phyloP scores from a whole-genome alignment of 257 asterid genomes.

The Buddleja alternifolia region DNA sequence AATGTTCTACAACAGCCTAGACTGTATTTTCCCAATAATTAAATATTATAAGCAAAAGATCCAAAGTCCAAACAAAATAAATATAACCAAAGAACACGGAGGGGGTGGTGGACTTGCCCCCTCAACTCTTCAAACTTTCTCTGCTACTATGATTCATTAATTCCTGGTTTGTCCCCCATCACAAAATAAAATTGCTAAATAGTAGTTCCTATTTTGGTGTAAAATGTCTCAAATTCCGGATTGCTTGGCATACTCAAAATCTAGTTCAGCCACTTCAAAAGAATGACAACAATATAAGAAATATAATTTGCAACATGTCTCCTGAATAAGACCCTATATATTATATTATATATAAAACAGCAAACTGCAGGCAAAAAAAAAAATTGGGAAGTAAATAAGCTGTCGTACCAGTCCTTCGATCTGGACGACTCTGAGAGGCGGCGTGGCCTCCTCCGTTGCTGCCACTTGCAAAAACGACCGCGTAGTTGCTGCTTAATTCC shows the following conservation, averaged over 20 bases:
- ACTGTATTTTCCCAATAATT: not conserved
- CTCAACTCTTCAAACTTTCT: not conserved
- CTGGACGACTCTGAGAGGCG: slow-evolving; percentile 95
- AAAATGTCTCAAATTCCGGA: too few relatives aligned
- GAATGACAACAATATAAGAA: too few relatives aligned
- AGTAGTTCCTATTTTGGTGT: too few relatives aligned
- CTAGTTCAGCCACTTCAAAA: not conserved
- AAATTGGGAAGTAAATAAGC: not conserved
- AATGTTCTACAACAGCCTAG: not conserved
- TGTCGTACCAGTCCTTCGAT: slow-evolving; percentile 91
- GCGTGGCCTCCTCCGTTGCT: slow-evolving; percentile 76
- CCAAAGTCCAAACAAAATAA: not conserved
- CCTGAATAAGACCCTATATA: too few relatives aligned
- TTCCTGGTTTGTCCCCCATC: too few relatives aligned
- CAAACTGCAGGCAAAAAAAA: not conserved
- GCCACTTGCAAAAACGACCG: slow-evolving; percentile 93
- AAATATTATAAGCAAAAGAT: not conserved
- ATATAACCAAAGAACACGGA: not conserved
- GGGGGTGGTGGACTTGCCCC: not conserved
- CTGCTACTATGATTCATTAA: not conserved
- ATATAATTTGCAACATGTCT: too few relatives aligned
- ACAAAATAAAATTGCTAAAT: not conserved
- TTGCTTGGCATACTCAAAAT: not conserved
- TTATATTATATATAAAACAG: not conserved
- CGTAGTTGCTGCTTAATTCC: slow-evolving; percentile 45